Evolutionary conservation across 331 rosid species (phyloP).

Genomic region (Quercus tomentella): DNA sequence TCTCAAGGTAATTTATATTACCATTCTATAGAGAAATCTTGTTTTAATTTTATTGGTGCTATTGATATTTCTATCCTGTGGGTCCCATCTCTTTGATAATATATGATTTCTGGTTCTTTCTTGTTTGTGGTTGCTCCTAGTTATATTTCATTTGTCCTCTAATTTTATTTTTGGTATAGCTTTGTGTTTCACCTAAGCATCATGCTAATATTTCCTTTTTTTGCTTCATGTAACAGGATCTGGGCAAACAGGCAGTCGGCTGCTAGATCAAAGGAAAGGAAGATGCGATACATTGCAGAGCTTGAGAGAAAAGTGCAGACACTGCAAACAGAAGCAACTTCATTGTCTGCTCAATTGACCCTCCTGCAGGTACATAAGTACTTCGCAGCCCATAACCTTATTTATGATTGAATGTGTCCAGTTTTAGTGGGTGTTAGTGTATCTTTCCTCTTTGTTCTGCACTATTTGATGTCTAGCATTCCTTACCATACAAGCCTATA

Average conservation of each 20-base stretch:
- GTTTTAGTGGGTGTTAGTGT: neutral
- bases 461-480: neutral
- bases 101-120: neutral
- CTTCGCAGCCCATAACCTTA: neutral
- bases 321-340: conserved; percentile 94
- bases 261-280: conserved; percentile 96
- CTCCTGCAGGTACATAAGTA: conserved; percentile 67
- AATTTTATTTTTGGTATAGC: neutral
- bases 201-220: conserved; percentile 14
- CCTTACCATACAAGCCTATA: neutral
- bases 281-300: conserved; percentile 92
- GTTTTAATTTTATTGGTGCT: neutral
- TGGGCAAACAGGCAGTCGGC: conserved; percentile 99
- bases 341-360: conserved; percentile 88
- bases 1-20: neutral
- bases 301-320: conserved; percentile 97
- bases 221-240: conserved; percentile 49
- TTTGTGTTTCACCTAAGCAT: neutral
- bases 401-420: neutral
- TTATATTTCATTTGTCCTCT: neutral
- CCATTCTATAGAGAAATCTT: neutral
- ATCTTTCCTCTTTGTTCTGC: neutral
- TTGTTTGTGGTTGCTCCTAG: neutral
- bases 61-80: neutral
- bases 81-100: neutral